Conservation (phyloP, 2,329 filamentous ascomycete genomes). For the Trichoderma koningii region DNA sequence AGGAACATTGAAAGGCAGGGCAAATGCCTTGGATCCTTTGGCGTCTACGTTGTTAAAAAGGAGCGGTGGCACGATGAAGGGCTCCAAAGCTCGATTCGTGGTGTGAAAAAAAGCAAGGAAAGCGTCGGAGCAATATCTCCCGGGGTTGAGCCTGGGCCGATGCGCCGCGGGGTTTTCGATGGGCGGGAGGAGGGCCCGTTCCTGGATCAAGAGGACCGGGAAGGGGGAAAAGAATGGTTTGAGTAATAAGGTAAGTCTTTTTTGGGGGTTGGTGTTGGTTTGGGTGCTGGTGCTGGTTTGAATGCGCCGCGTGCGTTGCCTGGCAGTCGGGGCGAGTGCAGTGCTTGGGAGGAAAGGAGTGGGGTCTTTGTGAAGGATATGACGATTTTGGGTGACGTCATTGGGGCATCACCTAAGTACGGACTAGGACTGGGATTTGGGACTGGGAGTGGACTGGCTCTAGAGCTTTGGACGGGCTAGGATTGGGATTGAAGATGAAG, state of each 20-base stretch:
- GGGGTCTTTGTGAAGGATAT: background rate
- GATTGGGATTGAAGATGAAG: background rate
- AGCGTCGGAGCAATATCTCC: constrained; percentile 23
- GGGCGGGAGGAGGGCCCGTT: constrained; percentile 20
- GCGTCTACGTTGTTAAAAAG: background rate
- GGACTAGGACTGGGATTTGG: too few relatives aligned
- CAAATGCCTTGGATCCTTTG: background rate
- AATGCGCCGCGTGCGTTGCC: too few relatives aligned
- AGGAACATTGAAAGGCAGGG: background rate
- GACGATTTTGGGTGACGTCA: constrained; percentile 14
- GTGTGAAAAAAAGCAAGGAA: background rate
- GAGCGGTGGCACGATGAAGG: constrained; percentile 15
- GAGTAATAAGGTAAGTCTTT: too few relatives aligned
- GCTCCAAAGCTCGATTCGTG: background rate
- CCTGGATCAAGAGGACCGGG: constrained; percentile 15
- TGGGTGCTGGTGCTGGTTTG: too few relatives aligned
- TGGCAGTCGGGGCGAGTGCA: background rate
- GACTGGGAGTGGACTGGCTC: too few relatives aligned
- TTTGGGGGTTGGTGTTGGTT: too few relatives aligned
- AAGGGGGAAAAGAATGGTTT: too few relatives aligned
- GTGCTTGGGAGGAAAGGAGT: background rate
- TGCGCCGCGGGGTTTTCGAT: constrained; percentile 27
- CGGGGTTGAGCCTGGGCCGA: constrained; percentile 16
- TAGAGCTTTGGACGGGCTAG: background rate
- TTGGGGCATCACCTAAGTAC: constrained; percentile 19